phyloP scores from a whole-genome alignment of 2,329 filamentous ascomycete genomes.

The Sporothrix schenckii region DNA sequence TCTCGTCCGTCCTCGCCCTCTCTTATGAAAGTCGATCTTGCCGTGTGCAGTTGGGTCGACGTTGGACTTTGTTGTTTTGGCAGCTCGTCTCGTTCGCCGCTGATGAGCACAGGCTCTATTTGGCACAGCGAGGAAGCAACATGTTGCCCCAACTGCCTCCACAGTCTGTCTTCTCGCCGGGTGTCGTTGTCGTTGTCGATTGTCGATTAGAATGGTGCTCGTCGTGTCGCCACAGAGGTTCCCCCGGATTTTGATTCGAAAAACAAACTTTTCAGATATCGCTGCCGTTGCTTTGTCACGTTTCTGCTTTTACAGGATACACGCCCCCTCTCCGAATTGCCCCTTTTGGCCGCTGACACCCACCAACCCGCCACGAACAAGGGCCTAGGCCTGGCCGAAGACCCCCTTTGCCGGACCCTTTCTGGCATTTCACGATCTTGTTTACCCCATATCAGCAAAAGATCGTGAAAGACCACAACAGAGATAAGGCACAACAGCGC shows the following conservation, averaged over 20 bases:
- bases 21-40: not conserved
- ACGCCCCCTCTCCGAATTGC: slow-evolving; percentile 17
- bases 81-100: slow-evolving; percentile 8
- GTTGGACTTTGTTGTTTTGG: not conserved
- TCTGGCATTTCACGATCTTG: slow-evolving; percentile 29
- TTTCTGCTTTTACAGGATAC: not conserved
- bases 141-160: not conserved
- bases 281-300: no score
- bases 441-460: not conserved
- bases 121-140: not conserved
- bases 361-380: not conserved
- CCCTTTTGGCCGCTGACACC: slow-evolving; percentile 15
- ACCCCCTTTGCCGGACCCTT: not conserved
- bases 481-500: not conserved
- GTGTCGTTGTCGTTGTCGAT: not conserved
- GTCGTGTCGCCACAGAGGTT: not conserved
- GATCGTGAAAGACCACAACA: slow-evolving; percentile 27
- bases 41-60: not conserved
- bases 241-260: not conserved
- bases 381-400: slow-evolving; percentile 17
- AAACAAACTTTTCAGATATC: not conserved
- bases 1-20: not conserved
- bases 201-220: not conserved
- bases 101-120: not conserved
- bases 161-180: not conserved